phyloP scores from a whole-genome alignment of 2,329 filamentous ascomycete species.

The Phaeoacremonium minimum region DNA sequence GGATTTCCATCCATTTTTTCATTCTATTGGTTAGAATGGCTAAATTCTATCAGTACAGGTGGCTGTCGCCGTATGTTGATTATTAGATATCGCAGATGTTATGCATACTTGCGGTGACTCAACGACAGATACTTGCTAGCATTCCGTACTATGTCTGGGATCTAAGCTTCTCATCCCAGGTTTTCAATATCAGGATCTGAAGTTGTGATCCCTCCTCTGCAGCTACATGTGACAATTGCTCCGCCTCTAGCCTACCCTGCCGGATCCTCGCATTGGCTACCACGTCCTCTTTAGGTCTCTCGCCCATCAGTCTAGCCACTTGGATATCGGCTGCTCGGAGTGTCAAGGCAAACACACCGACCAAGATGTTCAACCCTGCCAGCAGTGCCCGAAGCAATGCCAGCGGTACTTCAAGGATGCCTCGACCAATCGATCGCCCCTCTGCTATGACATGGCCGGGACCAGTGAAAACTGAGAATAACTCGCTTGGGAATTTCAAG shows the following conservation, averaged over 20 bases:
- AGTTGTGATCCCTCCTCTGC: neutral
- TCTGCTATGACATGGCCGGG: neutral
- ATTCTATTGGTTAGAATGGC: too few relatives aligned
- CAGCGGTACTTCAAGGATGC: neutral
- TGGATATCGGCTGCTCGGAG: neutral
- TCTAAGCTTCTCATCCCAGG: neutral
- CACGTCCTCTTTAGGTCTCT: neutral
- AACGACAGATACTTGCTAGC: too few relatives aligned
- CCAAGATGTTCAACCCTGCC: neutral
- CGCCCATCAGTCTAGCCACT: neutral
- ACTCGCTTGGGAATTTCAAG: neutral
- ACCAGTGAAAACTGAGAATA: neutral
- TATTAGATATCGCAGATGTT: too few relatives aligned
- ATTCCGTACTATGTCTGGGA: too few relatives aligned
- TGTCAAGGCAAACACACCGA: neutral
- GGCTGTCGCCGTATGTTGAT: too few relatives aligned
- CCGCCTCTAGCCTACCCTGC: neutral
- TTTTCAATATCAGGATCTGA: neutral
- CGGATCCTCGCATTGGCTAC: neutral
- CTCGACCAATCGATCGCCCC: neutral
- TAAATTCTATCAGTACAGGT: too few relatives aligned
- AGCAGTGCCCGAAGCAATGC: neutral
- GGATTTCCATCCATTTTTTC: too few relatives aligned
- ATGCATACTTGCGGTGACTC: too few relatives aligned
- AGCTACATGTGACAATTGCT: neutral